A percentile compares a stretch with the other conserved stretches of the same genome.
Conservation (phyloP, 495 filamentous ascomycete species). For the Penicillium dipodomyicola region DNA sequence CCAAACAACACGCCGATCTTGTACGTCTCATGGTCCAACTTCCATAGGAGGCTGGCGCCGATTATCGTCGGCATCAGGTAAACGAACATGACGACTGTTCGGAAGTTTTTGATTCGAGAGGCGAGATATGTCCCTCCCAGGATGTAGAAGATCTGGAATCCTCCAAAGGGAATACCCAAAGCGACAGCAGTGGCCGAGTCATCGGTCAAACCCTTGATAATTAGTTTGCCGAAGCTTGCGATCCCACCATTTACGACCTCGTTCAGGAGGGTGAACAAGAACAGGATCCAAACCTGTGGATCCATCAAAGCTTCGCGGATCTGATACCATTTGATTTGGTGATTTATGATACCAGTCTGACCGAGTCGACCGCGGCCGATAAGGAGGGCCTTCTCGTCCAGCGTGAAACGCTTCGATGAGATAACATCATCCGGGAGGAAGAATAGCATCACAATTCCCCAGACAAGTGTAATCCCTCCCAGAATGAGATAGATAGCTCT, state of each 20-base stretch:
- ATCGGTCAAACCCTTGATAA: conserved; percentile 37
- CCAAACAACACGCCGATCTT: conserved; percentile 38
- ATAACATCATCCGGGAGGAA: conserved; percentile 41
- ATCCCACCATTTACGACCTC: conserved; percentile 41
- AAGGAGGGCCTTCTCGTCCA: conserved; percentile 41
- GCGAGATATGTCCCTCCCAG: conserved; percentile 36
- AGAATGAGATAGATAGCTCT: conserved; percentile 41
- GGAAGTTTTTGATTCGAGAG: conserved; percentile 30
- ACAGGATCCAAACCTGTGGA: conserved; percentile 39
- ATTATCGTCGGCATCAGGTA: conserved; percentile 38
- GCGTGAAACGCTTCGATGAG: conserved; percentile 36
- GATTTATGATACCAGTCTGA: conserved; percentile 42
- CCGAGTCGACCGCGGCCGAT: conserved; percentile 38
- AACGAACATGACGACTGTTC: conserved; percentile 37
- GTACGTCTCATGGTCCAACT: conserved; percentile 29
- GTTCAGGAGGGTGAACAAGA: conserved; percentile 33
- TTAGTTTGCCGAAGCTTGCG: conserved; percentile 40
- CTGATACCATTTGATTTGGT: conserved; percentile 45
- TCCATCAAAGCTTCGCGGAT: conserved; percentile 46
- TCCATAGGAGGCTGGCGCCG: conserved; percentile 38
- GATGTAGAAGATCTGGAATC: conserved; percentile 39
- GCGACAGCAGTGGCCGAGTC: conserved; percentile 32
- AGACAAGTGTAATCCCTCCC: conserved; percentile 37
- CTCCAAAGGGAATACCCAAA: conserved; percentile 41
- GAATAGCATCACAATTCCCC: conserved; percentile 38